phyloP scores from a whole-genome alignment of 208 protist genomes.

The Wallacemonas sp. region DNA sequence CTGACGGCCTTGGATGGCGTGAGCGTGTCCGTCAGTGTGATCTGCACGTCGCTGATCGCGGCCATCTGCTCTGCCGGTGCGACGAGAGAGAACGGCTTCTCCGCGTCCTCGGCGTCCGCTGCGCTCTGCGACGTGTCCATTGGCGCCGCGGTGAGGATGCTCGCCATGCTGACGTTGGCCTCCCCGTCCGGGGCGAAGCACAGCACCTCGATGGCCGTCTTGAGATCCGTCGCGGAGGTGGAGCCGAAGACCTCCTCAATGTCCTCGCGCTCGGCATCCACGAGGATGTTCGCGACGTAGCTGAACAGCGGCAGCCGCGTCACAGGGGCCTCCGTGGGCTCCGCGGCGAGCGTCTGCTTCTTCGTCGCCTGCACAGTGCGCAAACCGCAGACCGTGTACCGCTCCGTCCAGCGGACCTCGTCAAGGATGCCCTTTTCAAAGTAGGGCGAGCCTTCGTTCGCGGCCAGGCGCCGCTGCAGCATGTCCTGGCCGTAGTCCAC shows the following conservation, averaged over 20 bases:
- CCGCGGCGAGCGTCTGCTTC: constrained; percentile 26
- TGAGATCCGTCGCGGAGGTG: constrained; percentile 15
- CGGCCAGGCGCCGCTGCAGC: constrained; percentile 35
- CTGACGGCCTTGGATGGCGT: neutral
- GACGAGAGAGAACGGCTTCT: constrained; percentile 22
- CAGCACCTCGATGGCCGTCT: constrained; percentile 32
- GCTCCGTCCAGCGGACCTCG: constrained; percentile 15
- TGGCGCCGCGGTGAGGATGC: constrained; percentile 16
- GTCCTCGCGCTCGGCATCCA: constrained; percentile 43
- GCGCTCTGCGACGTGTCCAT: neutral
- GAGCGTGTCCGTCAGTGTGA: constrained; percentile 24
- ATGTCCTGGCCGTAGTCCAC: constrained; percentile 56
- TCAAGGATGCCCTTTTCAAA: constrained; percentile 38
- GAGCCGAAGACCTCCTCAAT: constrained; percentile 41
- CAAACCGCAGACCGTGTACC: constrained; percentile 39
- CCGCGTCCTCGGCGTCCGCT: constrained; percentile 6
- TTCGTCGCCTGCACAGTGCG: constrained; percentile 30
- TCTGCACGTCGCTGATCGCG: constrained; percentile 15
- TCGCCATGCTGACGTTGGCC: constrained; percentile 22
- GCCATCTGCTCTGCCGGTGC: neutral
- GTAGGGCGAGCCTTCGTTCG: constrained; percentile 38
- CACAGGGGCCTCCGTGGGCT: constrained; percentile 36
- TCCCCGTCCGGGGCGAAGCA: constrained; percentile 38
- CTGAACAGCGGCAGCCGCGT: constrained; percentile 53
- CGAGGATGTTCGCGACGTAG: constrained; percentile 56